Conservation (phyloP, 176 grass and related monocot genomes). For the Dendrocalamus sinicus region DNA sequence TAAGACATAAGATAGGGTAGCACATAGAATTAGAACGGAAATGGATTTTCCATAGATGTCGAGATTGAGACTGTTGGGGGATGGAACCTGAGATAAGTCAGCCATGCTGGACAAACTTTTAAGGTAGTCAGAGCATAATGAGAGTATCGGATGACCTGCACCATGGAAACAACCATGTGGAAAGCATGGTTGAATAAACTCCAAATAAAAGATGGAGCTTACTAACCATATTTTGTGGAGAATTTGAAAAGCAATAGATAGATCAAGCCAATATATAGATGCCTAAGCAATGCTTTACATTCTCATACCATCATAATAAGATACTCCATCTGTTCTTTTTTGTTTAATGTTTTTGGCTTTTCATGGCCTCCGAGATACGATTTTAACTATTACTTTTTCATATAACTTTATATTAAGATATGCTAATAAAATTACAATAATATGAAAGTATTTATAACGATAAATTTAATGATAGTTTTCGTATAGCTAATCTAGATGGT, state of each 20-base stretch:
- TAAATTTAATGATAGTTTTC: no score
- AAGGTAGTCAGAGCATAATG: slow-evolving; percentile 79
- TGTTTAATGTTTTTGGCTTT: no score
- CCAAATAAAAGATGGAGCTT: background rate
- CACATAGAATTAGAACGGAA: background rate
- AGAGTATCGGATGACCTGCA: slow-evolving; percentile 85
- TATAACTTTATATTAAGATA: no score
- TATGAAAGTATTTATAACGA: no score
- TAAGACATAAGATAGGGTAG: background rate
- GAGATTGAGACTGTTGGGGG: background rate
- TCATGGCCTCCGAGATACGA: no score
- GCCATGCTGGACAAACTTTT: slow-evolving; percentile 68
- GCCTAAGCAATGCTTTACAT: background rate
- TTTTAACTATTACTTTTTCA: no score
- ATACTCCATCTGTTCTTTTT: no score
- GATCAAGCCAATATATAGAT: background rate
- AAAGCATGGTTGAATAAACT: background rate
- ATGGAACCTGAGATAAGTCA: slow-evolving; percentile 79
- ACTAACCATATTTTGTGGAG: background rate
- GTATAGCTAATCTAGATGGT: no score
- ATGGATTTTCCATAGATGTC: background rate
- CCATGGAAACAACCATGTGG: background rate
- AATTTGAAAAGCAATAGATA: background rate
- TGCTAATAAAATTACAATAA: no score
- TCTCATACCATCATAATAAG: background rate